Evolutionary conservation across 192 early-diverging fungal genomes (phyloP).

Genomic region (Pecoramyces ruminantium): DNA sequence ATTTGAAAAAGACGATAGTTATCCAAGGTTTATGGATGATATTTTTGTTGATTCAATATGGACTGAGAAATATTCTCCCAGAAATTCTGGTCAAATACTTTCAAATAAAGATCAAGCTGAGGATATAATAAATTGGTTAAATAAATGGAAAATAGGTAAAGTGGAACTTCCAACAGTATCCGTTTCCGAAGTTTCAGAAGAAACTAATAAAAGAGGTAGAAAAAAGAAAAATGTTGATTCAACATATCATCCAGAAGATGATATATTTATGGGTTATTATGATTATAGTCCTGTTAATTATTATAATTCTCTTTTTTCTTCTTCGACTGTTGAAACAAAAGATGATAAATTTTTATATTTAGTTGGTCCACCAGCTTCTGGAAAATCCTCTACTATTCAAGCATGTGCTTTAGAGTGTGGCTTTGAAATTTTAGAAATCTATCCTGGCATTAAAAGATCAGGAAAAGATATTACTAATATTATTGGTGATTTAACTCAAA

Average conservation of each 20-base stretch:
- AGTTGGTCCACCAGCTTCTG: neutral
- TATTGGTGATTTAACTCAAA: neutral
- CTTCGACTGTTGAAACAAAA: neutral
- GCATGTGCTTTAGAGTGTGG: neutral
- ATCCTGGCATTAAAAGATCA: neutral
- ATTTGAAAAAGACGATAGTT: neutral
- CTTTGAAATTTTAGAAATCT: neutral
- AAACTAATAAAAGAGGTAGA: neutral
- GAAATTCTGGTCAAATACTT: neutral
- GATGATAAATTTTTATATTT: neutral
- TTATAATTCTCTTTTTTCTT: neutral
- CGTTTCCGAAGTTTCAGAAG: neutral
- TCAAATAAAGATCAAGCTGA: neutral
- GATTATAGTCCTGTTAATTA: neutral
- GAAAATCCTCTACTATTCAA: neutral
- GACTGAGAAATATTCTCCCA: neutral
- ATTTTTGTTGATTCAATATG: neutral
- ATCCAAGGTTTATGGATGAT: neutral
- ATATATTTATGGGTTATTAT: neutral
- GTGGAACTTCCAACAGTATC: neutral
- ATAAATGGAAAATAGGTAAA: neutral
- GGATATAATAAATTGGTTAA: neutral
- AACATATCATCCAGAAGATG: neutral
- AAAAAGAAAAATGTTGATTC: neutral
- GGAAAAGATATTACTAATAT: neutral